Percentiles rank a stretch among this genome's conserved stretches.
Conservation (phyloP, 2,329 filamentous ascomycete genomes). For the Endoconidiophora laricicola region DNA sequence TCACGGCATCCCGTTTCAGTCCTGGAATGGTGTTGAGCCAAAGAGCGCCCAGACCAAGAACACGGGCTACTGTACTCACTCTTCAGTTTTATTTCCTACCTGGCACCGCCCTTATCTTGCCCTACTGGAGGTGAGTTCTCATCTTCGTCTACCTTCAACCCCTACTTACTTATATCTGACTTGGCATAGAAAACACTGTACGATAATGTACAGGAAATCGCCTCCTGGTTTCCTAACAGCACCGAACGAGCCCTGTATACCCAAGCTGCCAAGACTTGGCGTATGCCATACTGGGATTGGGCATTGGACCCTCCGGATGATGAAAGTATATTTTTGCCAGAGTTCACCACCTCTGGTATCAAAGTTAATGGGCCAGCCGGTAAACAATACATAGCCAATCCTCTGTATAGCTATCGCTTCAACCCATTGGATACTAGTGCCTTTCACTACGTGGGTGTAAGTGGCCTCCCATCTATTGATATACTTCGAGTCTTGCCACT, state of each 20-base stretch:
- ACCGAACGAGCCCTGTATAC: constrained; percentile 32
- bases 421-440: constrained; percentile 40
- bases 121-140: constrained; percentile 34
- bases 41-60: constrained; percentile 20
- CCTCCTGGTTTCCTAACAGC: constrained; percentile 30
- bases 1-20: constrained; percentile 53
- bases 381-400: constrained; percentile 39
- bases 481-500: not conserved
- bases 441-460: constrained; percentile 43
- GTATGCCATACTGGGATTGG: constrained; percentile 46
- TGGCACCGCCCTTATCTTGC: constrained; percentile 75
- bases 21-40: constrained; percentile 37
- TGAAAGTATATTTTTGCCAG: constrained; percentile 29
- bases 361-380: constrained; percentile 40
- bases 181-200: constrained; percentile 13
- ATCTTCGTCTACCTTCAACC: not conserved
- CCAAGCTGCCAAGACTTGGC: constrained; percentile 32
- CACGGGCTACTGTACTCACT: constrained; percentile 63
- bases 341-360: constrained; percentile 32
- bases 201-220: constrained; percentile 21
- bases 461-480: constrained; percentile 17
- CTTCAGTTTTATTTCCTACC: constrained; percentile 55
- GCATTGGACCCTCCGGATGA: constrained; percentile 31
- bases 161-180: not conserved
- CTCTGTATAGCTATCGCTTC: constrained; percentile 44